phyloP scores from a whole-genome alignment of 2,329 filamentous ascomycete genomes.

The Trichoderma sp. region DNA sequence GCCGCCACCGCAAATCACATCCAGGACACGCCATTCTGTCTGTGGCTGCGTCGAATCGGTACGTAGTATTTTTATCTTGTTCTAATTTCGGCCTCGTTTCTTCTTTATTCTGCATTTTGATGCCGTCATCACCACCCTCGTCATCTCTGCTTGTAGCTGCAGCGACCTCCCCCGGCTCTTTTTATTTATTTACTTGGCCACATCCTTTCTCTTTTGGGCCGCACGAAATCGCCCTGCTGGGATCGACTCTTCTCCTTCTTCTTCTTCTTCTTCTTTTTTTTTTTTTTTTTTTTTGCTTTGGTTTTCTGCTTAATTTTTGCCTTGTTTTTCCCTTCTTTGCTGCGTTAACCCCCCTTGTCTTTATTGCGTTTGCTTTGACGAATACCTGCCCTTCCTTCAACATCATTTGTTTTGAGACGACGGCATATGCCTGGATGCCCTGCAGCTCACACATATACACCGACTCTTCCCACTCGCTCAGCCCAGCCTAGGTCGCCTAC shows the following conservation, averaged over 20 bases:
- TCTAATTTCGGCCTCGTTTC: neutral
- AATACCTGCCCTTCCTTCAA: neutral
- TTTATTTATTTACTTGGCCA: neutral
- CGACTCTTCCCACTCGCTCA: conserved; percentile 30
- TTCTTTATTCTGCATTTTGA: conserved; percentile 10
- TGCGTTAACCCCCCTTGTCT: neutral
- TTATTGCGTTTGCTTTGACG: neutral
- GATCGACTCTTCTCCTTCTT: neutral
- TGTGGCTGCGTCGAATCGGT: conserved; percentile 24
- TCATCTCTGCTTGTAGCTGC: neutral
- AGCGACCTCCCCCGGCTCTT: neutral
- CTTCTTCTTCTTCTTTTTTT: no score
- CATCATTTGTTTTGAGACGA: neutral
- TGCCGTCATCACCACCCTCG: conserved; percentile 9
- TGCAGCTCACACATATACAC: conserved; percentile 32
- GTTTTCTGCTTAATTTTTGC: neutral
- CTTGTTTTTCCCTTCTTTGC: neutral
- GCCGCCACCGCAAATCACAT: conserved; percentile 17
- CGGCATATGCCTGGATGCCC: conserved; percentile 10
- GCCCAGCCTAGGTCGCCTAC: neutral
- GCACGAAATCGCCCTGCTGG: conserved; percentile 2
- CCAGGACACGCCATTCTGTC: conserved; percentile 1
- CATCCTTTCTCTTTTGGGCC: conserved; percentile 13
- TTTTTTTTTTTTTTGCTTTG: neutral
- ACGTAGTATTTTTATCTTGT: conserved; percentile 16